Percentiles rank a stretch among this genome's conserved stretches.
Evolutionary conservation across 1,139 yeast genomes (phyloP).

Genomic region (Hansenula anomala): DNA sequence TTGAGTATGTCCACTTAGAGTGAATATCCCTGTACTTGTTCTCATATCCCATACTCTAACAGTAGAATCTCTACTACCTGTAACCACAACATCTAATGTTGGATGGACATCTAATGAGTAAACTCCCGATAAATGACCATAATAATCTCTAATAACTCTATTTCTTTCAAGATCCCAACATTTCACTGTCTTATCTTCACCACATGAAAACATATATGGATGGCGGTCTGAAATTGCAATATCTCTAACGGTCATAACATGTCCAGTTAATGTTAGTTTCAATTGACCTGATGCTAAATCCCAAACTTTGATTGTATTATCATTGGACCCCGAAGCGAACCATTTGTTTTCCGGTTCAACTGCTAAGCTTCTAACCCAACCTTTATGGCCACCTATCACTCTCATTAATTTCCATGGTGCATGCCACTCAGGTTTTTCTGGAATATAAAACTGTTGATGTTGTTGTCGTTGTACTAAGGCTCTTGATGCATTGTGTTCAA

Average conservation of each 20-base stretch:
- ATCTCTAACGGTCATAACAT: slow-evolving; percentile 83
- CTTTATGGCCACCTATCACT: slow-evolving; percentile 84
- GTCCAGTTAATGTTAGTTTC: slow-evolving; percentile 81
- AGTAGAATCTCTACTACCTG: slow-evolving; percentile 88
- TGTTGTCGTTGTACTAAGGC: slow-evolving; percentile 21
- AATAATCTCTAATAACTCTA: slow-evolving; percentile 77
- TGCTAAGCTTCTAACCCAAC: slow-evolving; percentile 82
- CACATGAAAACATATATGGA: slow-evolving; percentile 87
- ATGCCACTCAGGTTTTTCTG: slow-evolving; percentile 39
- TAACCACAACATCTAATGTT: slow-evolving; percentile 75
- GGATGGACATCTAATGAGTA: slow-evolving; percentile 85
- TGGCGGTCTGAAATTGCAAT: slow-evolving; percentile 66
- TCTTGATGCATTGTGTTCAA: slow-evolving; percentile 17
- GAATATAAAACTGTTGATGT: slow-evolving; percentile 7
- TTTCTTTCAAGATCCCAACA: slow-evolving; percentile 96
- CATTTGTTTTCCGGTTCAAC: slow-evolving; percentile 86
- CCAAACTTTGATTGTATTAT: slow-evolving; percentile 89
- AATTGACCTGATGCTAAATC: slow-evolving; percentile 71
- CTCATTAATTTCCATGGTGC: slow-evolving; percentile 68
- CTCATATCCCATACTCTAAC: slow-evolving; percentile 94
- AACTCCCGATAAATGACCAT: slow-evolving; percentile 92
- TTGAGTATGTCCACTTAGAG: slow-evolving; percentile 74
- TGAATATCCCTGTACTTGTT: slow-evolving; percentile 69
- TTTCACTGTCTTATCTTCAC: slow-evolving; percentile 91
- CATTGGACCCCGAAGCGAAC: slow-evolving; percentile 91